These are phyloP conservation scores for Rhizoctonia solani DNA, from an alignment of 1,284 basidiomycete species.

Conservation along the genomic window DNA sequence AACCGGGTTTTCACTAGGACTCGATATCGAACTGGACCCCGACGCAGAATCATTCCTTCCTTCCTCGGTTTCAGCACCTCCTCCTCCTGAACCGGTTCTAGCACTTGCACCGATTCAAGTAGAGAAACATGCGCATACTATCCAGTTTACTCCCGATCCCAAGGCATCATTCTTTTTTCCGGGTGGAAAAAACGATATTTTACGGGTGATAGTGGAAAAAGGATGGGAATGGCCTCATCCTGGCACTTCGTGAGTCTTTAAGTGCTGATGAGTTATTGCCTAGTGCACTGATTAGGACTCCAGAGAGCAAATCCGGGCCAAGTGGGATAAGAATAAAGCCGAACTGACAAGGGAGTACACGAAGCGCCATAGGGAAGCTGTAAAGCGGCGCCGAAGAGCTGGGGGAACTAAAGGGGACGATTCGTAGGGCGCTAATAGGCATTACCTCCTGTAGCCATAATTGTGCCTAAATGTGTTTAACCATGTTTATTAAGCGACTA, in stretches of 20 bases:
- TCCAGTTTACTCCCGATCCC: conserved; percentile 24
- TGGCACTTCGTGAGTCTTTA: conserved; percentile 37
- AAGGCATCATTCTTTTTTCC: conserved; percentile 15
- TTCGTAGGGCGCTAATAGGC: no score
- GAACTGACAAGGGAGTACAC: conserved; percentile 40
- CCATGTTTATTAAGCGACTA: no score
- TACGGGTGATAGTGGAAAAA: conserved; percentile 35
- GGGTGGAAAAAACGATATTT: conserved; percentile 34
- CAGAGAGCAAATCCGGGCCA: conserved; percentile 38
- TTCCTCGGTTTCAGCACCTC: conserved; percentile 25
- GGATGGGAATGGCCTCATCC: conserved; percentile 36
- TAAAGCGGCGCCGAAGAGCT: conserved; percentile 36
- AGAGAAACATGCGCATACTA: neutral
- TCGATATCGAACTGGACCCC: conserved; percentile 37
- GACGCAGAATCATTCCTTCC: conserved; percentile 33
- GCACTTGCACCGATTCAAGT: neutral
- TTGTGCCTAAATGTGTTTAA: no score
- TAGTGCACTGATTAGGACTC: neutral
- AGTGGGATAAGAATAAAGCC: conserved; percentile 38
- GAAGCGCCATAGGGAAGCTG: conserved; percentile 39
- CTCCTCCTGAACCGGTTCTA: conserved; percentile 12
- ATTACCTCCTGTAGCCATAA: no score
- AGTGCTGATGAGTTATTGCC: neutral
- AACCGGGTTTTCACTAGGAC: conserved; percentile 34
- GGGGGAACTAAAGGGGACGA: conserved; percentile 29